Evolutionary conservation across 2,329 filamentous ascomycete genomes (phyloP).

Genomic region (Tolypocladium guangdongense): DNA sequence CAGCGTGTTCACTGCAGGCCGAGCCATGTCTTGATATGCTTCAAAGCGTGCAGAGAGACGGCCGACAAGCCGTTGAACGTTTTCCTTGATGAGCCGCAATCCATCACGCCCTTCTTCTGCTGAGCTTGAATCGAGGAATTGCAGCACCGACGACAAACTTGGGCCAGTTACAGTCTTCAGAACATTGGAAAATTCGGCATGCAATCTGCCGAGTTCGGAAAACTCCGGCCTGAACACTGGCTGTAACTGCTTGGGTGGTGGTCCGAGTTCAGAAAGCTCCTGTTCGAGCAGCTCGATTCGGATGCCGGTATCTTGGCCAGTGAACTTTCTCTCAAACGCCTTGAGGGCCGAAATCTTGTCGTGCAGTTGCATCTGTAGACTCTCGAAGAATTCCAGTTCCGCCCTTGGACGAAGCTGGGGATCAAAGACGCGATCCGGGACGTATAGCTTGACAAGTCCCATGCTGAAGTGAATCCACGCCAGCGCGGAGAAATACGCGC

Average conservation of each 20-base stretch:
- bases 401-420: slow-evolving; percentile 58
- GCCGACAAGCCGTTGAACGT: slow-evolving; percentile 56
- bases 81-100: slow-evolving; percentile 39
- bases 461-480: slow-evolving; percentile 71
- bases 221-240: slow-evolving; percentile 59
- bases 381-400: slow-evolving; percentile 46
- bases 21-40: slow-evolving; percentile 76
- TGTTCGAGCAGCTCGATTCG: slow-evolving; percentile 52
- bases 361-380: slow-evolving; percentile 44
- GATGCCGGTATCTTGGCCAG: slow-evolving; percentile 56
- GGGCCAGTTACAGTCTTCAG: slow-evolving; percentile 50
- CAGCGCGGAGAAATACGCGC: slow-evolving; percentile 29
- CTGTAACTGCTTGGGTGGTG: slow-evolving; percentile 51
- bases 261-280: slow-evolving; percentile 53
- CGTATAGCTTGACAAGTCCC: slow-evolving; percentile 65
- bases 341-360: slow-evolving; percentile 48
- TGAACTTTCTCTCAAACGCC: slow-evolving; percentile 55
- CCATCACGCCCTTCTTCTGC: slow-evolving; percentile 18
- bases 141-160: slow-evolving; percentile 26
- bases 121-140: slow-evolving; percentile 12
- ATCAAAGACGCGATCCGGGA: slow-evolving; percentile 80
- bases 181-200: slow-evolving; percentile 73
- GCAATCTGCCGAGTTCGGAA: slow-evolving; percentile 60
- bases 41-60: slow-evolving; percentile 61
- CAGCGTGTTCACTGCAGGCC: slow-evolving; percentile 68